Conservation (phyloP, 2,329 filamentous ascomycete species). For the Talaromyces sp. region DNA sequence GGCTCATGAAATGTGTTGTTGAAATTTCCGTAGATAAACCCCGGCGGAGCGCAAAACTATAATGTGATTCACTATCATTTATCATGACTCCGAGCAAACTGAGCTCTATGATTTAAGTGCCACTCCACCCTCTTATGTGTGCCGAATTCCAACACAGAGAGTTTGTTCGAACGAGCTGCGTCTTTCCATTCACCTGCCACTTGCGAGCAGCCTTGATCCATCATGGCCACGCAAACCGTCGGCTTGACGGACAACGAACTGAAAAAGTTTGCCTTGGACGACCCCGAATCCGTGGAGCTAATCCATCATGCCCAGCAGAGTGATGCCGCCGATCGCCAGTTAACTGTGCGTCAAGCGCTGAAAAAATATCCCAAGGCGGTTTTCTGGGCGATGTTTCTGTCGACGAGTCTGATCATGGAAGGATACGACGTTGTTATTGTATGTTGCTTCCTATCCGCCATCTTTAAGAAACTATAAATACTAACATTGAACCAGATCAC, state of each 20-base stretch:
- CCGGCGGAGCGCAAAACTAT: neutral
- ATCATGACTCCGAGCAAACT: neutral
- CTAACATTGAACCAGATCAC: neutral
- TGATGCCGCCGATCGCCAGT: conserved; percentile 8
- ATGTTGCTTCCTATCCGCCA: neutral
- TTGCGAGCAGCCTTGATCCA: neutral
- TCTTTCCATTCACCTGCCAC: neutral
- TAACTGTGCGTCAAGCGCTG: conserved; percentile 8
- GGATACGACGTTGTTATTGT: conserved; percentile 9
- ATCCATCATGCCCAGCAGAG: conserved; percentile 9
- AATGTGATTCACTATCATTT: neutral
- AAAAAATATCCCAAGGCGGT: conserved; percentile 9
- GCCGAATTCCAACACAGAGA: neutral
- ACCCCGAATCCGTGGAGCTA: conserved; percentile 4
- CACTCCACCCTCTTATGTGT: neutral
- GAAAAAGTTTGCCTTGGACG: conserved; percentile 7
- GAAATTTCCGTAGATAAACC: neutral
- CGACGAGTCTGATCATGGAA: conserved; percentile 10
- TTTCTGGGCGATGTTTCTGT: conserved; percentile 10
- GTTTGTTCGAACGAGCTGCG: neutral
- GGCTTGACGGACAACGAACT: conserved; percentile 7
- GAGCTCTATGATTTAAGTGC: neutral
- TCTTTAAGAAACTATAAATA: neutral
- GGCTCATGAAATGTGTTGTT: neutral
- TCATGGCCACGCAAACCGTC: neutral